Conservation (phyloP, 306 rosid genomes). For the Cucurbita ficifolia region DNA sequence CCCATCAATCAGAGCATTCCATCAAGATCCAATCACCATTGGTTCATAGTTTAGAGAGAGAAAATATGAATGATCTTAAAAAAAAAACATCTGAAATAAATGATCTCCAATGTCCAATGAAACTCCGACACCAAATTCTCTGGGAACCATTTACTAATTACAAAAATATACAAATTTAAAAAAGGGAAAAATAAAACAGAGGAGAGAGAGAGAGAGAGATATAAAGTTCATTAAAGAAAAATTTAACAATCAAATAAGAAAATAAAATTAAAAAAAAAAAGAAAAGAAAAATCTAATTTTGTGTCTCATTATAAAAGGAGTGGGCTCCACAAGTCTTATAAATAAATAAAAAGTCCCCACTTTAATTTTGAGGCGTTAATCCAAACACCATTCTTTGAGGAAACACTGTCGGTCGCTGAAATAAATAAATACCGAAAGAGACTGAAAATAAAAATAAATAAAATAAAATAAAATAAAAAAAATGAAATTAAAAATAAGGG, state of each 20-base stretch:
- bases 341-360: neutral
- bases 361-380: neutral
- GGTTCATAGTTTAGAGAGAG: neutral
- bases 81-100: neutral
- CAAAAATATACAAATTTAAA: neutral
- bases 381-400: neutral
- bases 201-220: neutral
- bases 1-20: too few relatives aligned
- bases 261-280: neutral
- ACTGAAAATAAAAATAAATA: neutral
- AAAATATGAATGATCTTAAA: neutral
- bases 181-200: neutral
- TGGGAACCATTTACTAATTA: neutral
- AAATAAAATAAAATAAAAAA: neutral
- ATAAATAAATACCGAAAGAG: neutral
- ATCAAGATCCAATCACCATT: neutral
- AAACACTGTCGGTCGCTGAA: slow-evolving; percentile 2
- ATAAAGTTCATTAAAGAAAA: neutral
- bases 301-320: slow-evolving; percentile 1
- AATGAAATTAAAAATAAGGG: neutral
- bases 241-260: neutral
- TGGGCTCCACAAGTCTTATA: neutral
- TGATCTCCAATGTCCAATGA: neutral
- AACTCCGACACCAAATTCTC: neutral
- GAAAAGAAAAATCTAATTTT: too few relatives aligned